Evolutionary conservation across 768 basidiomycete species (phyloP).

Genomic region (Pleurotus platypus): DNA sequence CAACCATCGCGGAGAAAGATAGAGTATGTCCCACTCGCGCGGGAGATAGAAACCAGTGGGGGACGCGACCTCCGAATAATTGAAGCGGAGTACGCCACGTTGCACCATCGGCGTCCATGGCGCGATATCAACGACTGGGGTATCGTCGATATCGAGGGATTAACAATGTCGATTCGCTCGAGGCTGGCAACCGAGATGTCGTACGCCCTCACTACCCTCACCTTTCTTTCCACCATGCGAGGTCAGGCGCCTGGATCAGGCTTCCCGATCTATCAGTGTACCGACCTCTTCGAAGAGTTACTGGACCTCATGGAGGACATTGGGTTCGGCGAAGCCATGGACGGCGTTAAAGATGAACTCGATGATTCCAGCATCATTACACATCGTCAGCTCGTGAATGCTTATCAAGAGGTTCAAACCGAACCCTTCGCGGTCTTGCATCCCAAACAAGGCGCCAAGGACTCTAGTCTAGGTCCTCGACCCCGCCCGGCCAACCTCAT

Average conservation of each 20-base stretch:
- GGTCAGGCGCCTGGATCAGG: slow-evolving; percentile 60
- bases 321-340: slow-evolving; percentile 58
- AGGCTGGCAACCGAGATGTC: slow-evolving; percentile 80
- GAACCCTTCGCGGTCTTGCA: slow-evolving; percentile 58
- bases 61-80: slow-evolving; percentile 75
- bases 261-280: slow-evolving; percentile 73
- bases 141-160: slow-evolving; percentile 83
- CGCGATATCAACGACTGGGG: slow-evolving; percentile 86
- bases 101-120: slow-evolving; percentile 52
- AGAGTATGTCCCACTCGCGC: slow-evolving; percentile 80
- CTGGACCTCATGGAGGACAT: slow-evolving; percentile 84
- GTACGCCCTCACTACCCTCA: slow-evolving; percentile 86
- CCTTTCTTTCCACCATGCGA: slow-evolving; percentile 75
- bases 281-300: slow-evolving; percentile 81
- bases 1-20: slow-evolving; percentile 74
- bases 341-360: slow-evolving; percentile 15
- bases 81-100: slow-evolving; percentile 53
- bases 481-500: slow-evolving; percentile 70
- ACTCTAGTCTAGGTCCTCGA: slow-evolving; percentile 47
- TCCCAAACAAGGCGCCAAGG: slow-evolving; percentile 45
- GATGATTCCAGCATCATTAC: slow-evolving; percentile 45
- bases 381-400: slow-evolving; percentile 59
- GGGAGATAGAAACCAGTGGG: slow-evolving; percentile 72
- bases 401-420: slow-evolving; percentile 53
- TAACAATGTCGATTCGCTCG: slow-evolving; percentile 90